Base-by-base conservation (phyloP, 192 early-diverging fungal genomes). In the Podila verticillata region DNA sequence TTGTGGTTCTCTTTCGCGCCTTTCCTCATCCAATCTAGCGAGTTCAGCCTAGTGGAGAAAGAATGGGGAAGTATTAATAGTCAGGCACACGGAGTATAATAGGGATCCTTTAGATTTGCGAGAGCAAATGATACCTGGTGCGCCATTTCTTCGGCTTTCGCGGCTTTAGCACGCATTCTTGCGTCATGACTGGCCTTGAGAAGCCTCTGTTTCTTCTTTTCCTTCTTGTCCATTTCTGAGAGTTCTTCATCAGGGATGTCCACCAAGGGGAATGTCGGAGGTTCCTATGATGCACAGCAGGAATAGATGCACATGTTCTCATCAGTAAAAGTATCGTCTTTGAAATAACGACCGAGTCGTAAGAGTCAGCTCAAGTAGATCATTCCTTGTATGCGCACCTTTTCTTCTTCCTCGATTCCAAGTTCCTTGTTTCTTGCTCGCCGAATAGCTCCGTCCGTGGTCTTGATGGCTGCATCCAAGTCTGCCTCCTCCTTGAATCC, bases 121-220 rank as follows among this genome's bases (percentile, higher is more conserved):
- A 20, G 31, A 13, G 1, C 0, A 26, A 65, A 2, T 20, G 63
- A 59, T 75, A 92, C 91, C 74, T 91, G 87, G 35, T 82, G 78
- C n/a, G 82, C 80, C 30, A 82, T 72, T 44, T 92, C 90, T 68
- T 93, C 92, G 32, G 91, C 93, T 75, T 95, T 93, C 49, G 93
- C 94, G 31, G 79, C 83, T 34, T 90, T 89, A 26, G 91, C 90
- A 6, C 93, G 84, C 77, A 91, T 90, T 61, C 95, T 81, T 1
- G 92, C 92, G 59, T 95, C 95, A 49, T 90, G 88, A 9, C 90
- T 89, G 8, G 90, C 94, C 77, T 93, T 94, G 54, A 93, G 85
- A 28, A 92, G 77, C n/a, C 87, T 82, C 72, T 96, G 95, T 68
- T 92, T 95, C 82, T 89, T 89, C 79, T 97, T 97, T 57, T 96